Conservation (phyloP, 2,329 filamentous ascomycete genomes). For the Escovopsis sp. region DNA sequence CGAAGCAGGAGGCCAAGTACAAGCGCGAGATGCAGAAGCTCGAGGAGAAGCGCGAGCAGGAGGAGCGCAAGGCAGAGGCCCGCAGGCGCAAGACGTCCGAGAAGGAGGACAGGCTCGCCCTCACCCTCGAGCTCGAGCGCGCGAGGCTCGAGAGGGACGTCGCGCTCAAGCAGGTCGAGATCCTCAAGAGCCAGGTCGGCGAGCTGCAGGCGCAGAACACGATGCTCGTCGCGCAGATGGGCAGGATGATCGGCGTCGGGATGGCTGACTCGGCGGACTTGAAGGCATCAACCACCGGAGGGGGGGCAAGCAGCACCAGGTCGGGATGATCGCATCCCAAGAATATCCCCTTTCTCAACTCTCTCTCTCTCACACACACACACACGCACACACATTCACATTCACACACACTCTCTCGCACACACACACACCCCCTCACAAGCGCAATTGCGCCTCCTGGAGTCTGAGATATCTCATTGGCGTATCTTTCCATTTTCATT, state of each 20-base stretch:
- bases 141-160: constrained; percentile 36
- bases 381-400: no score
- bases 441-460: no score
- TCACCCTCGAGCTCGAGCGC: constrained; percentile 39
- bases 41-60: constrained; percentile 47
- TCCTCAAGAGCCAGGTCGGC: constrained; percentile 39
- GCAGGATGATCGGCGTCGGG: constrained; percentile 27
- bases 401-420: no score
- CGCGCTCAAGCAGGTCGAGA: constrained; percentile 36
- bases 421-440: no score
- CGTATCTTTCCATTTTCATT: no score
- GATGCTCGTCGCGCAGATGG: constrained; percentile 37
- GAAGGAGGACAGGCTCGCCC: constrained; percentile 35
- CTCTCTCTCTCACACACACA: no score
- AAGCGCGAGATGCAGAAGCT: constrained; percentile 48
- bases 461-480: no score
- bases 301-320: constrained; percentile 1
- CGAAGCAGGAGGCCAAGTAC: constrained; percentile 53
- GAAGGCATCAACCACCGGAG: not conserved
- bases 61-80: constrained; percentile 44
- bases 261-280: constrained; percentile 24
- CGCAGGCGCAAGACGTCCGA: constrained; percentile 35
- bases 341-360: no score
- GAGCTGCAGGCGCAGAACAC: constrained; percentile 47
- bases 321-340: not conserved